Evolutionary conservation across 164 flowering plant genomes (phyloP).

Genomic region (Dillenia suffruticosa): DNA sequence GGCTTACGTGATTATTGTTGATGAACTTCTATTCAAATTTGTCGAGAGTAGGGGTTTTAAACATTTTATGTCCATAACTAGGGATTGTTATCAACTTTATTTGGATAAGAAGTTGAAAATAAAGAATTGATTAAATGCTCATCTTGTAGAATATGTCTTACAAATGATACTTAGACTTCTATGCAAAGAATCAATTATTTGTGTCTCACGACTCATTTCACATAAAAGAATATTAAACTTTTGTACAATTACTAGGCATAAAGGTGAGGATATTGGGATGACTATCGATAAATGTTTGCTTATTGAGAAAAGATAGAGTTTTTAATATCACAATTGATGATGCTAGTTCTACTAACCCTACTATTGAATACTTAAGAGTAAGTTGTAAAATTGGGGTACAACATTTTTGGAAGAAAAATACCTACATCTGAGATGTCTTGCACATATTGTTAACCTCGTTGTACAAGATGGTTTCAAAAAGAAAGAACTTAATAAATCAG

Average conservation of each 20-base stretch:
- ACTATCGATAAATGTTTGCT: not conserved
- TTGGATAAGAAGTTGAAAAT: slow-evolving; percentile 2
- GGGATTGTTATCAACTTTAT: slow-evolving; percentile 1
- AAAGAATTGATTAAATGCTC: not conserved
- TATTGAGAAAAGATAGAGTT: not conserved
- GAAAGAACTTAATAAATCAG: no score
- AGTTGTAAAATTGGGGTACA: not conserved
- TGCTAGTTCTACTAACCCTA: not conserved
- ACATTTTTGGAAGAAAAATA: not conserved
- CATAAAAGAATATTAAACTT: slow-evolving; percentile 1
- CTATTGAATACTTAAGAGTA: not conserved
- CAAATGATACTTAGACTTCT: slow-evolving; percentile 4
- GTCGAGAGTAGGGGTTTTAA: no score
- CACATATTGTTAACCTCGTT: not conserved
- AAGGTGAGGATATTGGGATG: not conserved
- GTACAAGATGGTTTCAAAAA: not conserved
- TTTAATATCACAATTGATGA: not conserved
- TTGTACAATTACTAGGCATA: not conserved
- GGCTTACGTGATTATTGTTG: no score
- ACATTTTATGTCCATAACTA: not conserved
- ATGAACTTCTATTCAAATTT: no score
- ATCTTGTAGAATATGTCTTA: not conserved
- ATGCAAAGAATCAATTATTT: not conserved
- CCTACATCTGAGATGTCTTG: not conserved
- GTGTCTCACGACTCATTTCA: slow-evolving; percentile 3